A percentile compares a stretch with the other conserved stretches of the same genome.
These are phyloP conservation scores for Bipolaris cookei DNA, from an alignment of 2,329 filamentous ascomycete species.

Conservation along the genomic window DNA sequence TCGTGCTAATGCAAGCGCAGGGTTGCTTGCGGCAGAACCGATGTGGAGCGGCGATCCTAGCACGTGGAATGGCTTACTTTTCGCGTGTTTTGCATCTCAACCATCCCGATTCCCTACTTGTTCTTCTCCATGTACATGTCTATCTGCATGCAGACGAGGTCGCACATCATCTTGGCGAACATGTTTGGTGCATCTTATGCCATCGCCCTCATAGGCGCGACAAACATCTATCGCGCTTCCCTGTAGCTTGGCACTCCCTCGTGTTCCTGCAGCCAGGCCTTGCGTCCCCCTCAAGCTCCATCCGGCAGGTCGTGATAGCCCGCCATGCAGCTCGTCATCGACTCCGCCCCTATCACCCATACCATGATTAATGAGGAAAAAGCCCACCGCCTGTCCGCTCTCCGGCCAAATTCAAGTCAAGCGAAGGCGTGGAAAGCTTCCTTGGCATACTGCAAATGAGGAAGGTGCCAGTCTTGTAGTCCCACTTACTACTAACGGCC, in stretches of 20 bases:
- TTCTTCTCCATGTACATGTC: too few species aligned
- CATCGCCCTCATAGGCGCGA: background rate
- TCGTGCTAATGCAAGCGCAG: background rate
- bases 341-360: constrained; percentile 27
- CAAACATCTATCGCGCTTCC: background rate
- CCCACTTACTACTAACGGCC: constrained; percentile 23
- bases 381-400: constrained; percentile 18
- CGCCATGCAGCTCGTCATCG: constrained; percentile 16
- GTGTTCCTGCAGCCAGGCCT: constrained; percentile 14
- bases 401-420: constrained; percentile 24
- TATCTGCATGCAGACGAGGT: background rate
- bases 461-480: constrained; percentile 20
- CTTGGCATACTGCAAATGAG: constrained; percentile 30
- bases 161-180: background rate
- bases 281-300: constrained; percentile 17
- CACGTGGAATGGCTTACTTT: background rate
- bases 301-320: constrained; percentile 30
- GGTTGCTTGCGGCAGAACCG: background rate
- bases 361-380: constrained; percentile 21
- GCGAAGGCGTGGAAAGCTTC: constrained; percentile 32
- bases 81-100: background rate
- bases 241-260: constrained; percentile 12
- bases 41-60: background rate
- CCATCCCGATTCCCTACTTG: too few species aligned
- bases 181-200: background rate